Base-by-base conservation (phyloP, 305 asterid genomes). In the Solanum hybrid region DNA sequence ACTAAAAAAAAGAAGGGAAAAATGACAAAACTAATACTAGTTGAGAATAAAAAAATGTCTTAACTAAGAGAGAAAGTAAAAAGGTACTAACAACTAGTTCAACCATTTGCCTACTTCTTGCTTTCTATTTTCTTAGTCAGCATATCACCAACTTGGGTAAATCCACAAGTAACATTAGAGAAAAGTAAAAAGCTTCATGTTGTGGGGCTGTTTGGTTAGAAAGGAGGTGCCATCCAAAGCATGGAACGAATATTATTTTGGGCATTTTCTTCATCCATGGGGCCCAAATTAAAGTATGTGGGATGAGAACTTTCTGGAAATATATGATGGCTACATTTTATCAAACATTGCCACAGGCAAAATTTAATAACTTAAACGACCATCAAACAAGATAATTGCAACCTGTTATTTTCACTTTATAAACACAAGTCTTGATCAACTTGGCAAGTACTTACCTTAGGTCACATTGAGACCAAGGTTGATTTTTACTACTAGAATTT, bases 381-480 rank as follows among this genome's bases (percentile, higher is more conserved):
- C 69, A 56, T 56, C 69, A 56, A 56, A 17, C 24, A 56, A 56
- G 69, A 17, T 56, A 56, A 56, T 56, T 56, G 60, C 88, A 78
- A 88, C 77, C 91, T 14, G 87, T 85, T 69, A 37, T 78, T 89
- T 80, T 89, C 82, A 87, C 86, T 75, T n/a, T 56, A 60, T 51
- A 79, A n/a, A 13, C 84, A 42, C 12, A 86, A 86, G 89, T 81
- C 64, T 77, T 24, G 29, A 78, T 46, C 86, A 85, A 14, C 88
- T 86, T 66, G 76, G 69, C 75, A 35, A 85, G 37, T 26, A 85
- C 73, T 37, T 37, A 13, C 78, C 46, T 24, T 79, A 10, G 27
- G 46, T 78, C 60, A 88, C 87, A 88, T 84, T 51, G 75, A 72
- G 84, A 87, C 37, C 80, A 73, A 72, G 69, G 38, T 46, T 87